phyloP scores from a whole-genome alignment of 148 eudicot genomes.

The Rhododendron griersonianum region DNA sequence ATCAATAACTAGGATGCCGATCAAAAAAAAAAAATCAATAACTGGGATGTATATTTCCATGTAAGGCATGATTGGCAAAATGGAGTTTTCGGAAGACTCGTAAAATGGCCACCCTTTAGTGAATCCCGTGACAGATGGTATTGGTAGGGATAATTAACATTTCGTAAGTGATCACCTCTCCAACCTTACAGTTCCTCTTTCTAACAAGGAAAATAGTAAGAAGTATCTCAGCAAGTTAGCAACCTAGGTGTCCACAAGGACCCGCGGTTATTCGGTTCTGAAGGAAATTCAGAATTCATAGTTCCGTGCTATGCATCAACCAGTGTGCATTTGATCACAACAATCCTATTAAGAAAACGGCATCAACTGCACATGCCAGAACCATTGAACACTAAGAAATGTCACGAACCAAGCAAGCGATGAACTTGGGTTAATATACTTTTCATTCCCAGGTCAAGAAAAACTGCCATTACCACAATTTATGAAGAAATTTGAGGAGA shows the following conservation, averaged over 20 bases:
- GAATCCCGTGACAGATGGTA: neutral
- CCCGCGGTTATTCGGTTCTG: neutral
- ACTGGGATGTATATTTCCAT: neutral
- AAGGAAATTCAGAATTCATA: neutral
- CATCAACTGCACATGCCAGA: neutral
- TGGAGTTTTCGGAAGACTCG: neutral
- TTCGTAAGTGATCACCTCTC: neutral
- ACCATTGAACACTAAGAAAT: slow-evolving; percentile 1
- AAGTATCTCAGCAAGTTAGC: neutral
- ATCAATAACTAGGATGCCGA: neutral
- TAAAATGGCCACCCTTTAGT: neutral
- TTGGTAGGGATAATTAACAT: neutral
- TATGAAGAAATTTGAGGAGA: neutral
- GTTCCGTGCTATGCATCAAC: neutral
- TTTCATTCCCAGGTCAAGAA: neutral
- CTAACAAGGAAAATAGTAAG: neutral
- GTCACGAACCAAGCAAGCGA: neutral
- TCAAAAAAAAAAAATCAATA: neutral
- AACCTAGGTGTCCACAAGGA: neutral
- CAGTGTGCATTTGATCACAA: neutral
- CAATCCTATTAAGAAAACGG: neutral
- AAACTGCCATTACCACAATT: neutral
- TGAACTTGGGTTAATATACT: neutral
- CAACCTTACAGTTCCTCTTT: neutral
- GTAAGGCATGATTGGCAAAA: neutral